These are phyloP conservation scores for Eremochloa ophiuroides DNA, from an alignment of 176 grass and related monocot genomes.

Conservation along the genomic window DNA sequence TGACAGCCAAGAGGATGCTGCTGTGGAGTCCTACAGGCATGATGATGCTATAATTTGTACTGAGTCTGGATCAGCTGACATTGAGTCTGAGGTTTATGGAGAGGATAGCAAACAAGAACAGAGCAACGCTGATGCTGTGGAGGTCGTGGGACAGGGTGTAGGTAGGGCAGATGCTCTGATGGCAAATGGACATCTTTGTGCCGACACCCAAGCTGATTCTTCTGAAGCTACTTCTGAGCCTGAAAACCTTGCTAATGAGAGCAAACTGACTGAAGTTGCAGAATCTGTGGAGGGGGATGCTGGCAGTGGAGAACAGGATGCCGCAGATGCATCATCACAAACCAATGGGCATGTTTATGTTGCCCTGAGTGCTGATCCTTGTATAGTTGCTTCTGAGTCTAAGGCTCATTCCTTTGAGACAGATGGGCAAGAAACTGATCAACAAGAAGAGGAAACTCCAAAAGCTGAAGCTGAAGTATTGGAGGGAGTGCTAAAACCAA, in stretches of 20 bases:
- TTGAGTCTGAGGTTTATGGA: background rate
- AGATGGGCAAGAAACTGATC: constrained; percentile 5
- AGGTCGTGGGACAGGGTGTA: background rate
- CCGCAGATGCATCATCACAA: background rate
- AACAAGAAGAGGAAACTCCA: background rate
- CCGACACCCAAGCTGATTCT: background rate
- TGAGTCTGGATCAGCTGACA: background rate
- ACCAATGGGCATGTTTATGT: constrained; percentile 12
- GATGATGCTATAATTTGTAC: background rate
- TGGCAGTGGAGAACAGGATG: background rate
- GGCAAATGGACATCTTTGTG: background rate
- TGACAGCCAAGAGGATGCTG: background rate
- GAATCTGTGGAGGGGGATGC: constrained; percentile 1
- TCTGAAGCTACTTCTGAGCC: background rate
- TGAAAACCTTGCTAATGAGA: background rate
- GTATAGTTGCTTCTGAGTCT: background rate
- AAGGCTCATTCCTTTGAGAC: background rate
- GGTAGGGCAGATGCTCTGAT: background rate
- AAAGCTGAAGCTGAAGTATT: background rate
- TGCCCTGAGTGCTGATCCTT: constrained; percentile 15
- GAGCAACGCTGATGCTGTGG: background rate
- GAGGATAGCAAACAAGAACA: constrained; percentile 18
- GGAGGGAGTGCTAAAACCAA: background rate
- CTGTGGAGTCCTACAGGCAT: background rate
- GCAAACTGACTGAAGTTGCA: background rate